Conservation (phyloP, 2,329 filamentous ascomycete species). For the Alternaria sp. region DNA sequence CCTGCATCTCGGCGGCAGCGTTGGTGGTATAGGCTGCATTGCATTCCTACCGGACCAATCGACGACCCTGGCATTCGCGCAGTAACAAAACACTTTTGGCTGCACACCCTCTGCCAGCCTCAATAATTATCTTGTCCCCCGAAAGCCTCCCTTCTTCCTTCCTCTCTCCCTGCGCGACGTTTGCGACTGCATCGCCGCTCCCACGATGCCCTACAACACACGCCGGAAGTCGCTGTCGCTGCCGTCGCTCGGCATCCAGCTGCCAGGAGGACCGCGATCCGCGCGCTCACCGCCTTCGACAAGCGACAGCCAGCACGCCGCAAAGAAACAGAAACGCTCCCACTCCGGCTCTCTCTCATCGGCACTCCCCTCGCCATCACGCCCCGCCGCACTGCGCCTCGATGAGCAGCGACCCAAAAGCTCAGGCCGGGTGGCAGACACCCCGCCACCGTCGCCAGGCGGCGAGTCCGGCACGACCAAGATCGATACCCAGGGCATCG, state of each 20-base stretch:
- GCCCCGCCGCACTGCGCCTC: constrained; percentile 55
- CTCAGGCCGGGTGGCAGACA: constrained; percentile 63
- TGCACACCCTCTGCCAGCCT: constrained; percentile 34
- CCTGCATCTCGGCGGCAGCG: constrained; percentile 40
- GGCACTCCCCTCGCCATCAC: constrained; percentile 53
- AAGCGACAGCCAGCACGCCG: constrained; percentile 64
- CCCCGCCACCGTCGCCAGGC: constrained; percentile 77
- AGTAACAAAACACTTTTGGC: constrained; percentile 40
- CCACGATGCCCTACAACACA: constrained; percentile 89
- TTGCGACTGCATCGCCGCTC: constrained; percentile 16
- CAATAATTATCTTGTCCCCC: constrained; percentile 31
- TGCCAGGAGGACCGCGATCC: constrained; percentile 63
- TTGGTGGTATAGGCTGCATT: constrained; percentile 39
- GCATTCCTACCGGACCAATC: constrained; percentile 46
- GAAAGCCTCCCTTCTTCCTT: constrained; percentile 5
- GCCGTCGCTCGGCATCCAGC: constrained; percentile 88
- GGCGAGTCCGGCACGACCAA: constrained; percentile 59
- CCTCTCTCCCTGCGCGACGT: constrained; percentile 9
- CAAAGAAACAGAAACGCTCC: constrained; percentile 75
- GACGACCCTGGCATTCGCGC: constrained; percentile 37
- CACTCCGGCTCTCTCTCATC: constrained; percentile 61
- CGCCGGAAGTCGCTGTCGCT: constrained; percentile 94
- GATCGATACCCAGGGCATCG: constrained; percentile 82
- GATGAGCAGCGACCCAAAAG: constrained; percentile 54
- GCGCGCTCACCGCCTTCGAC: constrained; percentile 61